These are phyloP conservation scores for Verbascum thapsus DNA, from an alignment of 257 asterid species.

Conservation along the genomic window DNA sequence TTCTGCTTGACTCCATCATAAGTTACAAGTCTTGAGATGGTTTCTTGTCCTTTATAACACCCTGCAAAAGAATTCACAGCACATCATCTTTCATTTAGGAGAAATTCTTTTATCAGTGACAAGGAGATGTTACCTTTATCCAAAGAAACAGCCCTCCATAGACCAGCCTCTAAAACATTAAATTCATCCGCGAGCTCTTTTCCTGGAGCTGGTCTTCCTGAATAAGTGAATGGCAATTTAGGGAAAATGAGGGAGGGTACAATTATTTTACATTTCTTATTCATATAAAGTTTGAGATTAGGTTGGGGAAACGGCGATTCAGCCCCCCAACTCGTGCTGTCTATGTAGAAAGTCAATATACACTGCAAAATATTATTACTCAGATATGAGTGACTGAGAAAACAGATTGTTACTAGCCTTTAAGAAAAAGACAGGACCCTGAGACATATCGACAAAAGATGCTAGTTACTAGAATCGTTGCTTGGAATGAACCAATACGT, in stretches of 20 bases:
- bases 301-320: too few relatives aligned
- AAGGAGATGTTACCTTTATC: constrained; percentile 61
- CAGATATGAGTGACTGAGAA: constrained; percentile 2
- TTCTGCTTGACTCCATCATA: constrained; percentile 92
- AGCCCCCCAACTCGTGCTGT: too few relatives aligned
- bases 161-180: constrained; percentile 92
- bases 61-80: constrained; percentile 49
- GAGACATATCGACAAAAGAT: constrained; percentile 17
- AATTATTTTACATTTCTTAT: too few relatives aligned
- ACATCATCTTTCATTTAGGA: neutral
- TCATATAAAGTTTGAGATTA: too few relatives aligned
- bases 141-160: constrained; percentile 87
- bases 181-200: constrained; percentile 88
- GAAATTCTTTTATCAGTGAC: constrained; percentile 7
- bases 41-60: constrained; percentile 96
- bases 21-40: constrained; percentile 92
- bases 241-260: too few relatives aligned
- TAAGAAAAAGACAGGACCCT: constrained; percentile 19
- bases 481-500: constrained; percentile 13
- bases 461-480: constrained; percentile 6
- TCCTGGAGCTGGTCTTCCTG: constrained; percentile 95
- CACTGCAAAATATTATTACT: constrained; percentile 4
- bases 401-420: constrained; percentile 23
- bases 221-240: constrained; percentile 14
- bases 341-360: neutral